phyloP scores from a whole-genome alignment of 108 stramenopile genomes.

The Skeletonema grethae region DNA sequence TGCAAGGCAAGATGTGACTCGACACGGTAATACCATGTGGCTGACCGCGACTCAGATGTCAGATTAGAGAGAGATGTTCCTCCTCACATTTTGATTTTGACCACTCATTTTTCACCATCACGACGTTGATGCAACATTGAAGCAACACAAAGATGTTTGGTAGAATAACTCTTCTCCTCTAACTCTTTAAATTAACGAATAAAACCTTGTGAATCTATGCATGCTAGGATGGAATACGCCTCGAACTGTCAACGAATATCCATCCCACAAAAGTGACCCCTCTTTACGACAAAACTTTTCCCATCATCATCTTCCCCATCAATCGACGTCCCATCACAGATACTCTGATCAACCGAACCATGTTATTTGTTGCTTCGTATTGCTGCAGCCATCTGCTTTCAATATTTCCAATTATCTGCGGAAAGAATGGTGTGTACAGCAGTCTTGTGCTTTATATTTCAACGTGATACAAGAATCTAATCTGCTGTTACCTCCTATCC shows the following conservation, averaged over 20 bases:
- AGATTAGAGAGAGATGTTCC: too few relatives aligned
- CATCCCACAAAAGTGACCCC: neutral
- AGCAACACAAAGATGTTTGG: neutral
- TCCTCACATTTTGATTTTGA: neutral
- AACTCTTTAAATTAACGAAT: neutral
- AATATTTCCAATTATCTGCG: neutral
- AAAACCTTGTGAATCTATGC: conserved; percentile 1
- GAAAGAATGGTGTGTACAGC: neutral
- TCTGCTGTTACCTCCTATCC: neutral
- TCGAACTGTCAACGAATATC: neutral
- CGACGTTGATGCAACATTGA: too few relatives aligned
- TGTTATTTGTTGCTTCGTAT: neutral
- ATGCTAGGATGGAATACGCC: neutral
- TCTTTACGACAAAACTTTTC: neutral
- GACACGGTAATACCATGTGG: too few relatives aligned
- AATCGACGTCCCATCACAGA: neutral
- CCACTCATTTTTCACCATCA: neutral
- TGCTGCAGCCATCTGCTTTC: neutral
- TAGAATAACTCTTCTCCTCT: neutral
- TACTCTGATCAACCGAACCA: neutral
- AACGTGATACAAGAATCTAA: conserved; percentile 1
- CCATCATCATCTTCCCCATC: neutral
- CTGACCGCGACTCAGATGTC: neutral
- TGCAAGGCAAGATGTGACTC: too few relatives aligned
- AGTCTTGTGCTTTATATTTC: neutral